Evolutionary conservation across 306 rosid genomes (phyloP).

Genomic region (Mimosa bimucronata): DNA sequence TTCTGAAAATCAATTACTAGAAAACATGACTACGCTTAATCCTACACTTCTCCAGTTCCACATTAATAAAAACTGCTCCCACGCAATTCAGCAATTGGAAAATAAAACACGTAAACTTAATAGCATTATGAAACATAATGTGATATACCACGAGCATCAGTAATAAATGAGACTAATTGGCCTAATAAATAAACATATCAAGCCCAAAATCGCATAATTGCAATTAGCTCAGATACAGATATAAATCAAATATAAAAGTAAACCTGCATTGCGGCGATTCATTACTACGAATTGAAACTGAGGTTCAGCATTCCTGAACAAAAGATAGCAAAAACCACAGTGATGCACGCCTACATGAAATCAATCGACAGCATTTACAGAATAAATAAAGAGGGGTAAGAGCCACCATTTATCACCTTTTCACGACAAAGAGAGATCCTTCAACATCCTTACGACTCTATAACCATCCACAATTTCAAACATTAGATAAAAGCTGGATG

Average conservation of each 20-base stretch:
- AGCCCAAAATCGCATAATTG: neutral
- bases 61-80: neutral
- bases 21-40: neutral
- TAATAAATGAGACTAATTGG: neutral
- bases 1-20: neutral
- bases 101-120: neutral
- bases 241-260: too few relatives aligned
- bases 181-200: neutral
- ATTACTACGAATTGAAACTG: conserved; percentile 94
- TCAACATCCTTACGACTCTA: conserved; percentile 99
- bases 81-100: neutral
- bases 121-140: neutral
- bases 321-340: neutral
- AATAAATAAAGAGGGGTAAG: conserved; percentile 14
- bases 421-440: conserved; percentile 97
- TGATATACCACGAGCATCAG: conserved; percentile 1
- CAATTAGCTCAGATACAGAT: neutral
- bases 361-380: conserved; percentile 1
- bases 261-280: conserved; percentile 94
- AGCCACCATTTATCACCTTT: conserved; percentile 55
- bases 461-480: conserved; percentile 34
- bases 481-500: conserved; percentile 2
- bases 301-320: conserved; percentile 75
- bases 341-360: conserved; percentile 26
- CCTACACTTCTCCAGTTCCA: neutral